Evolutionary conservation across 345 rosid species (phyloP).

Genomic region (Nephelium lappaceum): DNA sequence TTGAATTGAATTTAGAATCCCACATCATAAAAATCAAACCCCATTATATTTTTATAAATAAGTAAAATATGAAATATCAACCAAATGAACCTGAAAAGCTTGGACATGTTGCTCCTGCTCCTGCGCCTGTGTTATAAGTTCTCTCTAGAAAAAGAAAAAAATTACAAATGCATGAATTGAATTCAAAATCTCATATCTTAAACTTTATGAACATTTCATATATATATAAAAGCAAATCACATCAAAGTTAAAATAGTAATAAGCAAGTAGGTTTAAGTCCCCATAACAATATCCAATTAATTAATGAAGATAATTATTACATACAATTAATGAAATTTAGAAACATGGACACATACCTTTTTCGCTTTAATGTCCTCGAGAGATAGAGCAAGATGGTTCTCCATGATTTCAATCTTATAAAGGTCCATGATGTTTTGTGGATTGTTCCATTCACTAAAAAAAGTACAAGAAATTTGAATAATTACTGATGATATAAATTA

Average conservation of each 20-base stretch:
- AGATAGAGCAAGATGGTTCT: constrained; percentile 29
- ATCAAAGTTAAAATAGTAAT: no score
- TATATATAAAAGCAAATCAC: background rate
- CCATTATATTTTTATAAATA: no score
- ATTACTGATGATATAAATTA: no score
- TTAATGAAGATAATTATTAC: background rate
- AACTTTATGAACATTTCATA: background rate
- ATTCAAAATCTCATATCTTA: background rate
- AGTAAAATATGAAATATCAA: no score
- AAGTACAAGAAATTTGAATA: background rate
- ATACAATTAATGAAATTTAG: no score
- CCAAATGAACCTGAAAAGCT: background rate
- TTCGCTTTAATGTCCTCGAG: constrained; percentile 6
- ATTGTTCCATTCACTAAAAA: constrained; percentile 32
- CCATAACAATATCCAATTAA: background rate
- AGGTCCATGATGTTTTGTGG: constrained; percentile 19
- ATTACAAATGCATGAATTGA: background rate
- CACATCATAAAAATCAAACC: no score
- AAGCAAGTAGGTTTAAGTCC: no score
- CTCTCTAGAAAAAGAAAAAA: background rate
- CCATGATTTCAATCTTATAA: constrained; percentile 25
- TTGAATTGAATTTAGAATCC: no score
- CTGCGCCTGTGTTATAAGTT: background rate
- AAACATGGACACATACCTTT: constrained; percentile 4
- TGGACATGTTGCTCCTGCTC: background rate